A percentile compares a stretch with the other conserved stretches of the same genome.
Evolutionary conservation across 176 grass and related monocot species (phyloP).

Genomic region (Eleusine indica): DNA sequence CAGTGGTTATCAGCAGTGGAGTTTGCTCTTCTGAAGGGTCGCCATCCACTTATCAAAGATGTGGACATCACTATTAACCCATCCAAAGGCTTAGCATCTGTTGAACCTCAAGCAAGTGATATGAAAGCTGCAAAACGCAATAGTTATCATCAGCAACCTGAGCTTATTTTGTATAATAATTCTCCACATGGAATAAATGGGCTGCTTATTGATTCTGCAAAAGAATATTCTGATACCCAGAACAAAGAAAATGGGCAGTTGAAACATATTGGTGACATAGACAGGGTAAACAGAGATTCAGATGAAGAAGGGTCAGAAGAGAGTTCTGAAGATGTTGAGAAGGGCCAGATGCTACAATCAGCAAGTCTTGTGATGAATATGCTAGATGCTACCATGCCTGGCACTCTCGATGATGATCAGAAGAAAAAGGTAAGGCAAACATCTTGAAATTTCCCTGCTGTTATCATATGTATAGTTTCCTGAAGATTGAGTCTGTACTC

Average conservation of each 20-base stretch:
- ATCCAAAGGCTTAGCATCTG: constrained; percentile 75
- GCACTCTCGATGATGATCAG: constrained; percentile 71
- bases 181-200: constrained; percentile 54
- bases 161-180: constrained; percentile 50
- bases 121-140: constrained; percentile 36
- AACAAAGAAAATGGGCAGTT: constrained; percentile 44
- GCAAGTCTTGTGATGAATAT: constrained; percentile 84
- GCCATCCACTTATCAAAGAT: constrained; percentile 94
- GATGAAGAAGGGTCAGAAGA: constrained; percentile 44
- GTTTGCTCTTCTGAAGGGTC: constrained; percentile 90
- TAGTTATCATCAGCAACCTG: constrained; percentile 34
- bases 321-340: constrained; percentile 58
- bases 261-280: constrained; percentile 33
- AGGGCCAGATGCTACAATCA: constrained; percentile 72
- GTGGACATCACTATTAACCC: constrained; percentile 83
- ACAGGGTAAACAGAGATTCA: constrained; percentile 27
- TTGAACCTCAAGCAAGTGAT: constrained; percentile 50
- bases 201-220: constrained; percentile 59
- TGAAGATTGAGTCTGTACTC: background rate
- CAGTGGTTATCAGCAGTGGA: constrained; percentile 95
- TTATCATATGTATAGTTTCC: background rate
- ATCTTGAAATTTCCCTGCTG: background rate
- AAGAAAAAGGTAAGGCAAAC: constrained; percentile 68
- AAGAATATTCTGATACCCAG: constrained; percentile 46
- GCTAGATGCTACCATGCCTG: constrained; percentile 93